Percentiles rank a stretch among this genome's conserved stretches.
These are phyloP conservation scores for Lactarius tabidus DNA, from an alignment of 768 basidiomycete genomes.

Conservation along the genomic window DNA sequence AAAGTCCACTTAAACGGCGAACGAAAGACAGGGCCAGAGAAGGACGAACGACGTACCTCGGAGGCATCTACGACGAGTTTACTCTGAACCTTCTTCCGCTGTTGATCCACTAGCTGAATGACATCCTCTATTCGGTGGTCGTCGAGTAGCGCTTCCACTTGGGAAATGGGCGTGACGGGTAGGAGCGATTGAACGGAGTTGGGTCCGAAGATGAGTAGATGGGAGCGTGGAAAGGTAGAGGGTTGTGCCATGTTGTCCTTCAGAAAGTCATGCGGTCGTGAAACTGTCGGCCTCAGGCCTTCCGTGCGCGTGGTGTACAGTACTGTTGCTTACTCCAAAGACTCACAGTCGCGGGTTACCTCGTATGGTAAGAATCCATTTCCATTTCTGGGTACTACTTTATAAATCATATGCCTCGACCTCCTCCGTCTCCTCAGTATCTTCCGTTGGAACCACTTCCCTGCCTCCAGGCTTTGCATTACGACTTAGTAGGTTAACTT, in stretches of 20 bases:
- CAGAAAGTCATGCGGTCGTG: neutral
- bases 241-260: conserved; percentile 17
- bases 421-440: neutral
- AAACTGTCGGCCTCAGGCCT: neutral
- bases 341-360: neutral
- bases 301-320: neutral
- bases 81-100: conserved; percentile 52
- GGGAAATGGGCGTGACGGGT: conserved; percentile 67
- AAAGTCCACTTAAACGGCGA: neutral
- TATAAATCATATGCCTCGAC: conserved; percentile 7
- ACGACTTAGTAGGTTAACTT: conserved; percentile 20
- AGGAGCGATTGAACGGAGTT: conserved; percentile 63
- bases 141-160: conserved; percentile 64
- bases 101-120: conserved; percentile 54
- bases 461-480: conserved; percentile 23
- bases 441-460: conserved; percentile 3
- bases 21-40: neutral
- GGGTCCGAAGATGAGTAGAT: conserved; percentile 57
- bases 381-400: neutral
- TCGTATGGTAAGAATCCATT: neutral
- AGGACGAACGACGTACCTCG: conserved; percentile 39
- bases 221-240: conserved; percentile 59
- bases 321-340: too few relatives aligned
- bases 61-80: conserved; percentile 50
- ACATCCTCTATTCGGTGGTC: conserved; percentile 63